Conservation (phyloP, 2,329 filamentous ascomycete genomes). For the Massarina eburnea region DNA sequence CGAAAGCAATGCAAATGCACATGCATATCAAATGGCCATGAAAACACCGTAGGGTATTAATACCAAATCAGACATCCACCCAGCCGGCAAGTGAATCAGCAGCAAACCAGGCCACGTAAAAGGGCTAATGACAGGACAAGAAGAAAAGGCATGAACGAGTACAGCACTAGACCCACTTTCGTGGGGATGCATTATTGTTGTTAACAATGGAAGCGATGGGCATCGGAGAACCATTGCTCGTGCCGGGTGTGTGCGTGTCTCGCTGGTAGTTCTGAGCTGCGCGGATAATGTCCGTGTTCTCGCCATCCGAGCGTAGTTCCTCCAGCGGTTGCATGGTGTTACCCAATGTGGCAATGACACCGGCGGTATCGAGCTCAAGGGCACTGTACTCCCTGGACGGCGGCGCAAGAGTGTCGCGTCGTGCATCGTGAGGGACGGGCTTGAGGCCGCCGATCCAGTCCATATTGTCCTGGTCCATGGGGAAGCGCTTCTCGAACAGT, state of each 20-base stretch:
- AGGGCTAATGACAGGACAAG: too few species aligned
- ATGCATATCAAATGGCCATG: too few species aligned
- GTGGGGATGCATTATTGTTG: background rate
- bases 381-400: constrained; percentile 37
- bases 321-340: constrained; percentile 29
- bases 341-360: constrained; percentile 40
- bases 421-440: constrained; percentile 21
- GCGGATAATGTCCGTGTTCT: constrained; percentile 29
- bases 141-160: too few species aligned
- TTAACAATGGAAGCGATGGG: background rate
- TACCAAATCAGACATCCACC: too few species aligned
- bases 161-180: too few species aligned
- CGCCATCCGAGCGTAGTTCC: constrained; percentile 33
- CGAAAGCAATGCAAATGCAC: too few species aligned
- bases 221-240: constrained; percentile 1
- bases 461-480: constrained; percentile 31
- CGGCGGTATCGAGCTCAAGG: constrained; percentile 40
- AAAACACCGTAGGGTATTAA: too few species aligned
- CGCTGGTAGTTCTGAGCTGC: constrained; percentile 30
- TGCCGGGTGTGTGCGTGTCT: constrained; percentile 21
- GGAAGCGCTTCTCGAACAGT: constrained; percentile 36
- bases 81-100: too few species aligned
- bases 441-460: constrained; percentile 35
- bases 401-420: constrained; percentile 28
- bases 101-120: too few species aligned